These are phyloP conservation scores for Heterobasidion parviporum DNA, from an alignment of 1,284 basidiomycete species.

Conservation along the genomic window DNA sequence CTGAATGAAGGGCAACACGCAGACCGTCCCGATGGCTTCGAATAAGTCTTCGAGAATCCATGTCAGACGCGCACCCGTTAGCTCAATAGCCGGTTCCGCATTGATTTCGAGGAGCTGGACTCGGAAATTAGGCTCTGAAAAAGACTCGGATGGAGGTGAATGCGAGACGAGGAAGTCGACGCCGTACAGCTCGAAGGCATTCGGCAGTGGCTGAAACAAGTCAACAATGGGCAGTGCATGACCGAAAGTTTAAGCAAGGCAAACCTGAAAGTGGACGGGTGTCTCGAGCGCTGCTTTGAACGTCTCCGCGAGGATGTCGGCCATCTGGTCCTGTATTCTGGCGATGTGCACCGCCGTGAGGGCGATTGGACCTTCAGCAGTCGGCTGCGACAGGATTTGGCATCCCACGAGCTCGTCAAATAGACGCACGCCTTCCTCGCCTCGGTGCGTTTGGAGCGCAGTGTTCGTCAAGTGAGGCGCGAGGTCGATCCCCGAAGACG, in stretches of 20 bases:
- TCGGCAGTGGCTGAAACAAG: constrained; percentile 63
- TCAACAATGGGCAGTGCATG: constrained; percentile 7
- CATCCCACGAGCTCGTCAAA: constrained; percentile 72
- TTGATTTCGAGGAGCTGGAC: constrained; percentile 89
- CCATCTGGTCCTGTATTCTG: constrained; percentile 54
- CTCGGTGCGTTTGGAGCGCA: constrained; percentile 71
- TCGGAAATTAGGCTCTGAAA: constrained; percentile 32
- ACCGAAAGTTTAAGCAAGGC: neutral
- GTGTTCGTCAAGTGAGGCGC: constrained; percentile 92
- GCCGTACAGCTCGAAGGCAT: constrained; percentile 94
- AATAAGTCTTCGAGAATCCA: constrained; percentile 82
- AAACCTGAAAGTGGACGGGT: constrained; percentile 82
- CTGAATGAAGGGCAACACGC: constrained; percentile 54
- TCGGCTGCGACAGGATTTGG: constrained; percentile 33
- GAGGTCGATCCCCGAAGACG: constrained; percentile 39
- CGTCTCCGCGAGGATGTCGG: constrained; percentile 65
- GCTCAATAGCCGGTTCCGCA: constrained; percentile 92
- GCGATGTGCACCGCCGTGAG: constrained; percentile 22
- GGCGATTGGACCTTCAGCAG: neutral
- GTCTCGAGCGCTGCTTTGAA: constrained; percentile 83
- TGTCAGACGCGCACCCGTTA: constrained; percentile 79
- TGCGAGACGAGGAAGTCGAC: constrained; percentile 83
- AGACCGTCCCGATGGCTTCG: constrained; percentile 58
- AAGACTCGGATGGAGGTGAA: constrained; percentile 12
- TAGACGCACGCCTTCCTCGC: constrained; percentile 64